Evolutionary conservation across 164 flowering plant species (phyloP), one percentile per base, ranked within the genome.

Genomic region (Cinnamomum micranthum): DNA sequence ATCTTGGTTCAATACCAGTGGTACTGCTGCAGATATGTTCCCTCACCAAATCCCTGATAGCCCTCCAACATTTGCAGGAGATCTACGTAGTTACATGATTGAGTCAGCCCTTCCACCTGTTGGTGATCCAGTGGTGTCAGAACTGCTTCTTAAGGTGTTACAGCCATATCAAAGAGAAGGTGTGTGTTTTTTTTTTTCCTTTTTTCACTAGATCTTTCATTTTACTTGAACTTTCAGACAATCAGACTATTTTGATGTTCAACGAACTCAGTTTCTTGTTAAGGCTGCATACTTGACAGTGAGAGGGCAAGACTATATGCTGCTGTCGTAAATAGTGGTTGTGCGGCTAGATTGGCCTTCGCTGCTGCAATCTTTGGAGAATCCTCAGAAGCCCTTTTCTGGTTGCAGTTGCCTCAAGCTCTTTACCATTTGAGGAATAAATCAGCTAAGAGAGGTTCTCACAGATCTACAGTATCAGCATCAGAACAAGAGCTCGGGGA

Each of bases 301-400:
- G 94, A 90, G 78, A 89, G 88, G 77, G 87, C 88, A 62, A 84
- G 87, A 71, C 75, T 90, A 22, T 96, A 96, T 88, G 89, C 97
- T 73, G 78, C 79, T 67, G 60, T 91, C 22, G 94, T 91, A 64
- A 78, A 86, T 25, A 90, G 88, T 84, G 97, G 97, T 71, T 88
- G 85, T 78, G 83, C 97, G 5, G 84, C 81, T 69, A 92, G 98
- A 86, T 88, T 96, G 80, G 95, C 99, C 62, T 96, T 94, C 85
- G 97, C 98, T 70, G 98, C 99, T 82, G 96, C 94, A 55, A 77
- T 94, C 69, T 96, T 92, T 86, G 99, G 98, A 76, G 99, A 96
- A 83, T 75, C 88, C 64, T 82, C 90, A 65, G 99, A 96, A 85
- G 95, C 98, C 74, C 86, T 92, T 80, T 96, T 96, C 84, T 96